Evolutionary conservation across 2,329 filamentous ascomycete genomes (phyloP).

Genomic region (Septoria petroselini): DNA sequence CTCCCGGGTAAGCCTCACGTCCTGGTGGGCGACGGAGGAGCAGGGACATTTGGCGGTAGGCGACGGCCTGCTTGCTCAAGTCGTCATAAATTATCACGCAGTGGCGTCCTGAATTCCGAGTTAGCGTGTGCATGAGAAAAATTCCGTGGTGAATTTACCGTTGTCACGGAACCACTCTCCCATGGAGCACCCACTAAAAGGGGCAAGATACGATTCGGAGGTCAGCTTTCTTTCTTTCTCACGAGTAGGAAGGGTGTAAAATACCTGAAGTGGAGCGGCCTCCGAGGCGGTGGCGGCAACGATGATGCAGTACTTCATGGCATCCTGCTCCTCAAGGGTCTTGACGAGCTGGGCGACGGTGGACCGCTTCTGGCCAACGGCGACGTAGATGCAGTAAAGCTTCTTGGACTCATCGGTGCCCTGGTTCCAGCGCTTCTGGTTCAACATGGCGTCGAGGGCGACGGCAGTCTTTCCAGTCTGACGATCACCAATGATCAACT

Average conservation of each 20-base stretch:
- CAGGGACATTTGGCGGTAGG: constrained; percentile 89
- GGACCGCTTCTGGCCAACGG: constrained; percentile 98
- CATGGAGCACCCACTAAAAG: constrained; percentile 69
- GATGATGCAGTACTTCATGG: constrained; percentile 95
- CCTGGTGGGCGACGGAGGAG: constrained; percentile 95
- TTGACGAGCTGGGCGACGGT: constrained; percentile 99
- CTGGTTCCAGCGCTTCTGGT: constrained; percentile 98
- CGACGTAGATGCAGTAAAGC: constrained; percentile 99
- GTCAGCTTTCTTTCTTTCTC: too few relatives aligned
- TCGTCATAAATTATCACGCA: neutral
- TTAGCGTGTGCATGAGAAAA: too few relatives aligned
- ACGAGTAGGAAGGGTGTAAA: too few relatives aligned
- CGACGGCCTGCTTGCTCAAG: constrained; percentile 68
- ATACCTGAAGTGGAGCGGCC: too few relatives aligned
- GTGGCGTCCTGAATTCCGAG: too few relatives aligned
- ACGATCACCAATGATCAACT: constrained; percentile 99
- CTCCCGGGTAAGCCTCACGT: constrained; percentile 98
- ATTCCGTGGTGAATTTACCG: constrained; percentile 60
- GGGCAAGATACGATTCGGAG: constrained; percentile 55
- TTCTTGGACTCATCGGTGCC: constrained; percentile 88
- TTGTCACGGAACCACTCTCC: constrained; percentile 61
- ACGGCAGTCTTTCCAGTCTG: constrained; percentile 99
- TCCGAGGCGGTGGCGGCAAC: constrained; percentile 97
- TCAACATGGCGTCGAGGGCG: constrained; percentile 94
- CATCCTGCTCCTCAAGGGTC: constrained; percentile 99